Conservation (phyloP, 371 early-diverging fungal genomes). For the Mortierella sp. region DNA sequence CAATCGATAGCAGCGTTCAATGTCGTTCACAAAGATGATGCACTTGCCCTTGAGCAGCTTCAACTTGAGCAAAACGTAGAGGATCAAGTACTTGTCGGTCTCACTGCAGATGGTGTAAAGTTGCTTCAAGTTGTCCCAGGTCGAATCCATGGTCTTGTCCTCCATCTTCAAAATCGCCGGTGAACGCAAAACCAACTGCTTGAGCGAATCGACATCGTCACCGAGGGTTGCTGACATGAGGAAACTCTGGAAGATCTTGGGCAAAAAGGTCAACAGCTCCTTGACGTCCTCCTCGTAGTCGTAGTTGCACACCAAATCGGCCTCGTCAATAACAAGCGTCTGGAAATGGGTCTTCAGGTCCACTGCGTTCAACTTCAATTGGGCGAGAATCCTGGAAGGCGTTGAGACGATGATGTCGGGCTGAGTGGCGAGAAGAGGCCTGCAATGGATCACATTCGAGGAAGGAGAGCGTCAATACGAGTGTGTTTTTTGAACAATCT, state of each 20-base stretch:
- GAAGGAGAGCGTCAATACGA: not conserved
- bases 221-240: slow-evolving; percentile 93
- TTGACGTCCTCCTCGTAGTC: slow-evolving; percentile 92
- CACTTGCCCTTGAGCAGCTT: slow-evolving; percentile 91
- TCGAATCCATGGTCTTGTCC: slow-evolving; percentile 76
- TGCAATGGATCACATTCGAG: slow-evolving; percentile 24
- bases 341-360: slow-evolving; percentile 74
- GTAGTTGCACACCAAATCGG: slow-evolving; percentile 93
- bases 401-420: slow-evolving; percentile 92
- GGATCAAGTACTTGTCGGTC: slow-evolving; percentile 90
- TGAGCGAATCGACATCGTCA: slow-evolving; percentile 87
- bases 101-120: slow-evolving; percentile 74
- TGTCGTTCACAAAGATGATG: slow-evolving; percentile 94
- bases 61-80: slow-evolving; percentile 92
- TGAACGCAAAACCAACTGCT: slow-evolving; percentile 85
- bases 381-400: slow-evolving; percentile 83
- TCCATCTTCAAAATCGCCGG: slow-evolving; percentile 88
- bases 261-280: slow-evolving; percentile 77
- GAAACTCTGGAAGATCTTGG: slow-evolving; percentile 89
- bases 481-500: not conserved
- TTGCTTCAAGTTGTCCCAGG: slow-evolving; percentile 59
- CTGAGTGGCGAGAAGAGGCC: slow-evolving; percentile 84
- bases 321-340: slow-evolving; percentile 95
- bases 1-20: slow-evolving; percentile 92
- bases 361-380: slow-evolving; percentile 76